phyloP scores from a whole-genome alignment of 495 filamentous ascomycete genomes.

The Penicillium chermesinum region DNA sequence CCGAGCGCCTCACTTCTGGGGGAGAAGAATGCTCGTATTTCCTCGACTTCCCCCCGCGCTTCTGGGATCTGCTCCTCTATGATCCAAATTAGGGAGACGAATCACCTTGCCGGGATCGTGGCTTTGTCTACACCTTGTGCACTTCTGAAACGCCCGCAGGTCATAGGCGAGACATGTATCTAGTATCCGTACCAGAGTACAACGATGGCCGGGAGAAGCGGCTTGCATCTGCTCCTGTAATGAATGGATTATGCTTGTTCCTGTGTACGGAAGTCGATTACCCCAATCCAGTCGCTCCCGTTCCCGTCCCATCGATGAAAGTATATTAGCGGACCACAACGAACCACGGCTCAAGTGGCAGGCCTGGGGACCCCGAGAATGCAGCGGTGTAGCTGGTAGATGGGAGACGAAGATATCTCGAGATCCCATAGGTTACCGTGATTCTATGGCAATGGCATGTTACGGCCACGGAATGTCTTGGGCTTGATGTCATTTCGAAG shows the following conservation, averaged over 20 bases:
- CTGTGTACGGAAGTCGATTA: too few relatives aligned
- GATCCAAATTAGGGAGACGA: not conserved
- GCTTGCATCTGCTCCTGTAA: too few relatives aligned
- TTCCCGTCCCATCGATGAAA: not conserved
- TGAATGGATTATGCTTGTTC: too few relatives aligned
- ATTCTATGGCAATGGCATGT: too few relatives aligned
- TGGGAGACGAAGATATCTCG: too few relatives aligned
- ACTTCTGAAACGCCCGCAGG: not conserved
- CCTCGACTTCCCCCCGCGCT: conserved; percentile 12
- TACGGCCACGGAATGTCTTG: too few relatives aligned
- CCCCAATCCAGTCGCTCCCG: not conserved
- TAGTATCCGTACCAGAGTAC: too few relatives aligned
- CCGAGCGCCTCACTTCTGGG: conserved; percentile 17
- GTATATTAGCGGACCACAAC: conserved; percentile 16
- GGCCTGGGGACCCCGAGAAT: conserved; percentile 8
- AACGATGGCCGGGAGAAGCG: too few relatives aligned
- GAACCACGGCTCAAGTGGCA: conserved; percentile 21
- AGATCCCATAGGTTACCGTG: too few relatives aligned
- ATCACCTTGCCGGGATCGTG: not conserved
- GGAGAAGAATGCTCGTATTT: conserved; percentile 11
- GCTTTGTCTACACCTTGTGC: too few relatives aligned
- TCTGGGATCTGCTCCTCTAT: not conserved
- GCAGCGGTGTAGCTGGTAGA: conserved; percentile 17
- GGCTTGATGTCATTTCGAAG: conserved; percentile 5
- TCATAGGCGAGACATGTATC: not conserved